Base-by-base conservation (phyloP, 2,329 filamentous ascomycete genomes). In the Sarocladiaceae sp. region DNA sequence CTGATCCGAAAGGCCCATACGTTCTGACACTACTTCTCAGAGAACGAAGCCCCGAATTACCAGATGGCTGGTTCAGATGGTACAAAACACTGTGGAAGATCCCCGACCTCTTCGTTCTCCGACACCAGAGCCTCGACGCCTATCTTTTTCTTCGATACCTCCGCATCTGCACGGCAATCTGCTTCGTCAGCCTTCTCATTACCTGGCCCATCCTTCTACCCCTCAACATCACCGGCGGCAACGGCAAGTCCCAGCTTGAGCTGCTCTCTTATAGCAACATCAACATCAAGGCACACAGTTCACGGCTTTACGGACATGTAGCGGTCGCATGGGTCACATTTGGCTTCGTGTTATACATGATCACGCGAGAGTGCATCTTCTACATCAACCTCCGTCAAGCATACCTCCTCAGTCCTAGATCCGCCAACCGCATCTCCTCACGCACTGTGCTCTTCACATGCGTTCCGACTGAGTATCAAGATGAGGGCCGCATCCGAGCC, bases 381-480 rank as follows among this genome's bases (percentile, higher is more conserved):
- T 95, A 91, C 68, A 89, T 97, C 73, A 96, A 95, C 61, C 72
- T 97, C 50, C 88, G 93, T 57, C 94, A 97, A 71, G 93, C 93
- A 1, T 97, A 95, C 72, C 82, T 92, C 15, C 77, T 96, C 53
- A 89, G 90, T 2, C 90, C 88, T 1, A 76, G 87, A 47, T 92
- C 96, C 63, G 81, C 90, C 25, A 87, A 85, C 59, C 86, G 91
- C n/a, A 83, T 97, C 33, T 97, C 92, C 0, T 90, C 92, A 0
- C 83, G 91, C 23, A 97, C 92, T 1, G 91, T 97, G 4, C 80
- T 99, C 15, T 96, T 96, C 67, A 88, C 91, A 1, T 87, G 87
- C 1, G 90, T 96, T 1, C 92, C 93, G 0, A 72, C 82, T 28
- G 79, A 87, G 3, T 94, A 92, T 55, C 77, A 93, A 26, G 80